phyloP scores from a whole-genome alignment of 1,284 basidiomycete species.

The Boletus sp. region DNA sequence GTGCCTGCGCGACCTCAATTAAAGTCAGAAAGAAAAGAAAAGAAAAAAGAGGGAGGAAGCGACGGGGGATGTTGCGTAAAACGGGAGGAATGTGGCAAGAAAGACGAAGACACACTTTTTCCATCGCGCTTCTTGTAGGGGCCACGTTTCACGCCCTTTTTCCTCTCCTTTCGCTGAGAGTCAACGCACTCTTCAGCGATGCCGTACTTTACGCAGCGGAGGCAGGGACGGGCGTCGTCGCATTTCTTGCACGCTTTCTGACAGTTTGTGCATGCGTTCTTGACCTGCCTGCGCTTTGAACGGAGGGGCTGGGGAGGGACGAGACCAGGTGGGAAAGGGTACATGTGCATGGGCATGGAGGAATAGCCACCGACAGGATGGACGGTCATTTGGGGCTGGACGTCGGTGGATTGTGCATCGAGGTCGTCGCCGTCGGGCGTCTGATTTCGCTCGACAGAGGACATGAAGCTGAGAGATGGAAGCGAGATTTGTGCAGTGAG shows the following conservation, averaged over 20 bases:
- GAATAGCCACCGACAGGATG: conserved; percentile 49
- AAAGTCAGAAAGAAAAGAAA: conserved; percentile 36
- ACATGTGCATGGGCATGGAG: conserved; percentile 60
- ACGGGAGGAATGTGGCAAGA: conserved; percentile 22
- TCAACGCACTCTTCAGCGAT: conserved; percentile 76
- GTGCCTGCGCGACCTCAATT: conserved; percentile 52
- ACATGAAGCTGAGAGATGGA: conserved; percentile 25
- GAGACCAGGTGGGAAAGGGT: conserved; percentile 54
- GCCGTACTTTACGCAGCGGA: conserved; percentile 83
- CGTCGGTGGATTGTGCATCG: conserved; percentile 37
- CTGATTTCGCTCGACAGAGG: conserved; percentile 35
- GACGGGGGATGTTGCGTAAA: conserved; percentile 14
- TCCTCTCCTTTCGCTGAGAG: conserved; percentile 79
- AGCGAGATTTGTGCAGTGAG: conserved; percentile 7
- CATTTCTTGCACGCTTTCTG: conserved; percentile 91
- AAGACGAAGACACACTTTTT: conserved; percentile 56
- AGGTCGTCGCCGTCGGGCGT: conserved; percentile 37
- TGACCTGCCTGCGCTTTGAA: conserved; percentile 81
- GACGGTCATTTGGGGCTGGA: conserved; percentile 48
- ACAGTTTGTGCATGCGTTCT: conserved; percentile 86
- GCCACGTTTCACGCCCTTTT: conserved; percentile 82
- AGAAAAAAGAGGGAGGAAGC: conserved; percentile 4
- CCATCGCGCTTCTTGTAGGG: conserved; percentile 92
- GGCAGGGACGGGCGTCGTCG: conserved; percentile 81
- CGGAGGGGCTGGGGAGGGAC: conserved; percentile 47